phyloP scores from a whole-genome alignment of 2,329 filamentous ascomycete species.

The Alternaria infectoria region DNA sequence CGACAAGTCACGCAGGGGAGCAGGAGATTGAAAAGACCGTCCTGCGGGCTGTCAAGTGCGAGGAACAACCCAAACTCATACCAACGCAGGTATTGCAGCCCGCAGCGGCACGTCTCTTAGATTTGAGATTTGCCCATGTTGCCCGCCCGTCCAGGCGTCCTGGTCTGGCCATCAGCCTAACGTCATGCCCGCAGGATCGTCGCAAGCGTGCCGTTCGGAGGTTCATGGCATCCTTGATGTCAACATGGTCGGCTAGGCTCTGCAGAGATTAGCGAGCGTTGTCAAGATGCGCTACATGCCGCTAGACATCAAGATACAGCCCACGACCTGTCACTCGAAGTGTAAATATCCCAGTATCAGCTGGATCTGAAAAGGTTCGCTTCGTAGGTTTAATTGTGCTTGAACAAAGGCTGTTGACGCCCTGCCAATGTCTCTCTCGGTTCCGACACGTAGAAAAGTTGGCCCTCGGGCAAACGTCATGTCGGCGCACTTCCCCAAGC shows the following conservation, averaged over 20 bases:
- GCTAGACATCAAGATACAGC: background rate
- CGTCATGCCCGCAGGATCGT: constrained; percentile 7
- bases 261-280: constrained; percentile 1
- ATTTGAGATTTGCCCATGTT: constrained; percentile 3
- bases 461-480: background rate
- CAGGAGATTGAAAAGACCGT: background rate
- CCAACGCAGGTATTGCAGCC: background rate
- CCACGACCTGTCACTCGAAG: background rate
- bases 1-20: background rate
- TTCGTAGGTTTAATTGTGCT: background rate
- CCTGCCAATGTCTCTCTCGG: background rate
- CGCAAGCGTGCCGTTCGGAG: constrained; percentile 7
- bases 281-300: background rate
- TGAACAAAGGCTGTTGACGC: background rate
- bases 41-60: background rate
- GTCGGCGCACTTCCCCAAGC: background rate
- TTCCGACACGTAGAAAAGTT: background rate
- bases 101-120: background rate
- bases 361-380: background rate
- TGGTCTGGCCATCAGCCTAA: constrained; percentile 5
- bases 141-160: background rate
- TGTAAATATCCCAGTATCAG: background rate
- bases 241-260: background rate
- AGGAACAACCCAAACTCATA: background rate
- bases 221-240: background rate